Evolutionary conservation across 1,284 basidiomycete species (phyloP).

Genomic region (Moesziomyces sp.): DNA sequence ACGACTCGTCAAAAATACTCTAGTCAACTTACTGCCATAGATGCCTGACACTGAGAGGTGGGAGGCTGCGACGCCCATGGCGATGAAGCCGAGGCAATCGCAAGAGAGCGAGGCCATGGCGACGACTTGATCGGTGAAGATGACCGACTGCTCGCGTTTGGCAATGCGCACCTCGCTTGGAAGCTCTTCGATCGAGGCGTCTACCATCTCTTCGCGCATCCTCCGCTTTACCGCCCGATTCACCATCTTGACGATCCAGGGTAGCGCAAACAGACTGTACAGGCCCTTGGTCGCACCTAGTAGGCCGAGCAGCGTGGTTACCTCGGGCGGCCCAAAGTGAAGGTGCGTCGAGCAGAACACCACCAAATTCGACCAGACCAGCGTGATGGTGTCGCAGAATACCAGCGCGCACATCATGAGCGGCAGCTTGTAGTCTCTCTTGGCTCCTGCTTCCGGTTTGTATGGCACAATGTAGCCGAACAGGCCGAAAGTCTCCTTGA

Average conservation of each 20-base stretch:
- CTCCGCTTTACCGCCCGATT: conserved; percentile 18
- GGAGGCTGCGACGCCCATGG: conserved; percentile 27
- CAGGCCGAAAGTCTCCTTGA: conserved; percentile 9
- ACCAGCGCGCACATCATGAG: conserved; percentile 26
- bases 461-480: conserved; percentile 39
- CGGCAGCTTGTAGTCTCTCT: conserved; percentile 30
- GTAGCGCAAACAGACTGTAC: conserved; percentile 20
- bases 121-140: conserved; percentile 29
- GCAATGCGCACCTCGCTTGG: conserved; percentile 2
- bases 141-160: conserved; percentile 32
- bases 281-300: conserved; percentile 23
- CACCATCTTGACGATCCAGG: conserved; percentile 16
- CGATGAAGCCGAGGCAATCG: conserved; percentile 21
- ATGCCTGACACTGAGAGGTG: conserved; percentile 14
- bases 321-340: conserved; percentile 22
- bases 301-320: conserved; percentile 21
- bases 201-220: conserved; percentile 21
- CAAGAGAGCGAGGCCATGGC: conserved; percentile 15
- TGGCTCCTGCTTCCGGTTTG: conserved; percentile 7
- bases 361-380: conserved; percentile 27
- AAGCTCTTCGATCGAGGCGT: conserved; percentile 2
- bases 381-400: conserved; percentile 20
- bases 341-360: conserved; percentile 39
- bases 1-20: too few relatives aligned
- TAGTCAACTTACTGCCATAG: conserved; percentile 25